A percentile compares a stretch with the other conserved stretches of the same genome.
Conservation (phyloP, 805 yeast genomes). For the Ascoidea tarda region DNA sequence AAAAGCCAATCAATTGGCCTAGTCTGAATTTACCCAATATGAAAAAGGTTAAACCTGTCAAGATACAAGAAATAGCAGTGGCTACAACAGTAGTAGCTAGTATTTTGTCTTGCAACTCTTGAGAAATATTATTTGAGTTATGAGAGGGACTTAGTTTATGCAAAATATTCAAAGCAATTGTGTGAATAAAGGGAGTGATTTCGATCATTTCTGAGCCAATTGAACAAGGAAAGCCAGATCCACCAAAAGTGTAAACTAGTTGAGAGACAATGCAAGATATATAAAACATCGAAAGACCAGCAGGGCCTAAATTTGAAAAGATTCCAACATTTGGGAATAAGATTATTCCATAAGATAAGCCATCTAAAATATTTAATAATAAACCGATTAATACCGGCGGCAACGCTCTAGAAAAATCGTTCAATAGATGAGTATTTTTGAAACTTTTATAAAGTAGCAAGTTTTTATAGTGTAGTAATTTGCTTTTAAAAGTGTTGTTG, state of each 20-base stretch:
- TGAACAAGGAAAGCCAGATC: conserved; percentile 80
- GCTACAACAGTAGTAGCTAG: conserved; percentile 80
- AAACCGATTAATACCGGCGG: conserved; percentile 86
- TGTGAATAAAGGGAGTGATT: conserved; percentile 95
- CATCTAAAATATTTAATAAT: conserved; percentile 79
- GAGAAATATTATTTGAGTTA: conserved; percentile 3
- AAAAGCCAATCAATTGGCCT: conserved; percentile 85
- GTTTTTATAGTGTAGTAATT: too few species aligned
- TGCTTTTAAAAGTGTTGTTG: not conserved
- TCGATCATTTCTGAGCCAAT: conserved; percentile 98
- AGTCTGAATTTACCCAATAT: conserved; percentile 62
- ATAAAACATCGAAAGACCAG: conserved; percentile 90
- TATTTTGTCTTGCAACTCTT: conserved; percentile 29
- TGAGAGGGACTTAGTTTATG: conserved; percentile 34
- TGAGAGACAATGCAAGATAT: conserved; percentile 86
- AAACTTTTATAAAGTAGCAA: not conserved
- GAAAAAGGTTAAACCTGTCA: conserved; percentile 77
- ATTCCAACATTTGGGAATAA: conserved; percentile 82
- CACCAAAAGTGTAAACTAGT: conserved; percentile 77
- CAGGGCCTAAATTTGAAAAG: conserved; percentile 69
- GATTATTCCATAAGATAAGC: conserved; percentile 93
- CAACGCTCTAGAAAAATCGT: conserved; percentile 1
- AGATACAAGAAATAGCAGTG: conserved; percentile 67
- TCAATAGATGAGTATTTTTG: not conserved
- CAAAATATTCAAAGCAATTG: conserved; percentile 74